Evolutionary conservation across 805 yeast species (phyloP).

Genomic region (Clavispora santaluciae): DNA sequence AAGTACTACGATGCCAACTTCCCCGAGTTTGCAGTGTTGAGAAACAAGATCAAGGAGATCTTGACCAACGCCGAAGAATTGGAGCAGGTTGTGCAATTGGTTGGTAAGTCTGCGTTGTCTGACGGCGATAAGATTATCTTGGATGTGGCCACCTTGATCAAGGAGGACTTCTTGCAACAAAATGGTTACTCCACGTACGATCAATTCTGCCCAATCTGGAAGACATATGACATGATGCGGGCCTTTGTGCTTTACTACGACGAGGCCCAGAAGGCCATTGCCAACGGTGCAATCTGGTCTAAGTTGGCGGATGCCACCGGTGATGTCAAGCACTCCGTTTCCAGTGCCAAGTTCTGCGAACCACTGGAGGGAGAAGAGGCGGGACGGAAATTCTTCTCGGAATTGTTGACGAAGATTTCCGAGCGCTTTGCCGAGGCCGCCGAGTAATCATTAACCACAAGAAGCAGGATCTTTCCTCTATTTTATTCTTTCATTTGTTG

Average conservation of each 20-base stretch:
- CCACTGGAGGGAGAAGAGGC: slow-evolving; percentile 87
- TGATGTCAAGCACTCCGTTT: slow-evolving; percentile 89
- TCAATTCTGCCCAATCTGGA: slow-evolving; percentile 99
- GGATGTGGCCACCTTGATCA: slow-evolving; percentile 86
- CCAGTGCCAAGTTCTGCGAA: slow-evolving; percentile 93
- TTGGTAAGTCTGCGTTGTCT: slow-evolving; percentile 95
- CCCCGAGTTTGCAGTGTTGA: slow-evolving; percentile 86
- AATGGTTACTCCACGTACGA: slow-evolving; percentile 98
- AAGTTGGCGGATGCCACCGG: slow-evolving; percentile 84
- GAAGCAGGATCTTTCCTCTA: slow-evolving; percentile 2
- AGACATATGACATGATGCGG: slow-evolving; percentile 97
- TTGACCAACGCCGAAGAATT: slow-evolving; percentile 95
- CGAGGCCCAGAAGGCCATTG: slow-evolving; percentile 95
- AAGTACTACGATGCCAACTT: slow-evolving; percentile 80
- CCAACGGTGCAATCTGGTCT: slow-evolving; percentile 92
- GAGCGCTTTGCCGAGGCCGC: slow-evolving; percentile 95
- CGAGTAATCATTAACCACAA: slow-evolving; percentile 46
- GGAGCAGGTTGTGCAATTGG: slow-evolving; percentile 98
- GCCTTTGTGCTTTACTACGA: slow-evolving; percentile 87
- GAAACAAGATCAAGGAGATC: slow-evolving; percentile 91
- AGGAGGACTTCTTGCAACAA: slow-evolving; percentile 98
- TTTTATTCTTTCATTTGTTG: slow-evolving; percentile 4
- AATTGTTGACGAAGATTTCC: slow-evolving; percentile 65
- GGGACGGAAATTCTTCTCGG: slow-evolving; percentile 71
- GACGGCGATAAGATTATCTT: slow-evolving; percentile 95